Conservation (phyloP, 305 asterid genomes). For the Striga hermonthica region DNA sequence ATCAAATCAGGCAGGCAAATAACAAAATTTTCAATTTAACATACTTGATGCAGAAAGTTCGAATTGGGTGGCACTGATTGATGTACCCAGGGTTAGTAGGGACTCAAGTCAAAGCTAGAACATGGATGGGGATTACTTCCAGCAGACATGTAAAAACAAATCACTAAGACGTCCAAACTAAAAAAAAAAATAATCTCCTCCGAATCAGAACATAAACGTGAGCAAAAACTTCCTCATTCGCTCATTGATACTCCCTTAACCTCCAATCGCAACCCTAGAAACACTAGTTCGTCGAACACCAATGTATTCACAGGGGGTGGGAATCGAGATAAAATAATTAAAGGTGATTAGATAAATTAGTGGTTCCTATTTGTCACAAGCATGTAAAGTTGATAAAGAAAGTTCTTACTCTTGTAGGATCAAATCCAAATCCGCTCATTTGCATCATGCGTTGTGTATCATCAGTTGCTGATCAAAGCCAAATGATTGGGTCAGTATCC, state of each 20-base stretch:
- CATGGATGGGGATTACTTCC: background rate
- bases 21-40: constrained; percentile 1
- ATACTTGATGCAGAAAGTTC: constrained; percentile 7
- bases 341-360: constrained; percentile 4
- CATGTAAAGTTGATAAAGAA: constrained; percentile 1
- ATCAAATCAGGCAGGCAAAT: constrained; percentile 6
- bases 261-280: background rate
- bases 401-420: constrained; percentile 38
- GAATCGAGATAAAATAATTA: background rate
- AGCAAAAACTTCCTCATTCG: background rate
- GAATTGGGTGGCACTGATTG: constrained; percentile 1
- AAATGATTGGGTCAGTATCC: constrained; percentile 27
- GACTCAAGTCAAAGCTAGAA: background rate
- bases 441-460: constrained; percentile 98
- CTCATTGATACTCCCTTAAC: background rate
- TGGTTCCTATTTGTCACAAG: constrained; percentile 15
- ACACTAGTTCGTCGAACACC: background rate
- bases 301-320: background rate
- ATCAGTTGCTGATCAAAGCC: constrained; percentile 65
- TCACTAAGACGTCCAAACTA: background rate
- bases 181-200: background rate
- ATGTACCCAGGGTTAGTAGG: background rate
- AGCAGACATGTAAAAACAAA: background rate
- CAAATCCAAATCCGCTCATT: constrained; percentile 57
- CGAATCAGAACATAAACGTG: background rate